Evolutionary conservation across 495 filamentous ascomycete species (phyloP), one percentile per base, ranked within the genome.

Genomic region (Aspergillus biplanus): DNA sequence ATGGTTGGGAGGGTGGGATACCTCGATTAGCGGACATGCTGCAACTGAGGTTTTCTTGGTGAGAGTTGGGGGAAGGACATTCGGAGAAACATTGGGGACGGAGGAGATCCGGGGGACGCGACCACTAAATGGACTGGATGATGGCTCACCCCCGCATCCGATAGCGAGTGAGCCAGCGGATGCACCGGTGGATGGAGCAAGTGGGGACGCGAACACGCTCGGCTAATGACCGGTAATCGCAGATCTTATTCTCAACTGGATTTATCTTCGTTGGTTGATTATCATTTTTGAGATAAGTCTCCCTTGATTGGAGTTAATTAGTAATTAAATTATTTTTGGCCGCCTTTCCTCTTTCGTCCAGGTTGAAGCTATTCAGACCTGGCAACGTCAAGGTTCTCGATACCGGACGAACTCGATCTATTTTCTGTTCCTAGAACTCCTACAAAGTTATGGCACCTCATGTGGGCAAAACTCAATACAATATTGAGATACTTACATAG

Each of bases 1-100:
- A 77, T 31, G 75, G 75, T 52, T 73, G 75, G 39, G 64, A 71
- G 0, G 63, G 37, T 3, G 65, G 50, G 13, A 48, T 58, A n/a
- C 33, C 44, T 49, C 33, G 39, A 31, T 6, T 66, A 6, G 42
- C 2, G 21, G 21, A 27, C 21, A 27, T 27, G 21, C 21, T 27
- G 1, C 2, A 27, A 27, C 1, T 27, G 21, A 27, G 21, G 21
- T 27, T 27, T 27, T 27, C 2, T 27, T 27, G 21, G 21, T 2
- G 1, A 2, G 21, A 27, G 21, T 27, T 27, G 21, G n/a, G 61
- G 6, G 32, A 34, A 49, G 12, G 33, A 58, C 21, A 18, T 44
- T 44, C 12, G 15, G 33, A 52, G 5, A 27, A 50, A 11, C 21
- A 46, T 31, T 33, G 33, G 4, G 31, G 21, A 52, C 32, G 32